A percentile compares a stretch with the other conserved stretches of the same genome.
Conservation (phyloP, 179 eudicot species). For the Beta lomatogona region DNA sequence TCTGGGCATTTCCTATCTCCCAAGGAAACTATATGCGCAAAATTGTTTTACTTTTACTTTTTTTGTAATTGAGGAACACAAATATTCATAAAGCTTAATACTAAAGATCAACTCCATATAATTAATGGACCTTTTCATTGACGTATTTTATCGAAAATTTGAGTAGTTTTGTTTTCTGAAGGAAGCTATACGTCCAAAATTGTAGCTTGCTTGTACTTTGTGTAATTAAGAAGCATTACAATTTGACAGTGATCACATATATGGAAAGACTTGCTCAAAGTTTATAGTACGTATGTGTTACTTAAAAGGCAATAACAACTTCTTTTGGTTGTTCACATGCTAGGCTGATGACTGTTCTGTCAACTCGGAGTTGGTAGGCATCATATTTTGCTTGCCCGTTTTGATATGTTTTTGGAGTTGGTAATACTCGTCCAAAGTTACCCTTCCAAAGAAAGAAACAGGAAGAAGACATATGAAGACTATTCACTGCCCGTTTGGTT, state of each 20-base stretch:
- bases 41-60: neutral
- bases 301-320: neutral
- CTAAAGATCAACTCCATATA: neutral
- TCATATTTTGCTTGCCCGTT: neutral
- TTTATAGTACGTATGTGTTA: neutral
- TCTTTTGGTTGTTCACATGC: neutral
- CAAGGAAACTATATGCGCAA: neutral
- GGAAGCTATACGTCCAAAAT: neutral
- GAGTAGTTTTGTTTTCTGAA: neutral
- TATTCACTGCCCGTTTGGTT: too few species aligned
- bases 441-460: neutral
- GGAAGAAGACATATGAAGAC: neutral
- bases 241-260: neutral
- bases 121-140: neutral
- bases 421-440: neutral
- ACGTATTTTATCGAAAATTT: neutral
- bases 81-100: too few species aligned
- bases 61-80: neutral
- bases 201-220: neutral
- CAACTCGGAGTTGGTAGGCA: constrained; percentile 1
- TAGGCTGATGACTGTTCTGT: constrained; percentile 1
- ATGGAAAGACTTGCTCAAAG: constrained; percentile 2
- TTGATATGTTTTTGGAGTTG: neutral
- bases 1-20: neutral
- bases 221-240: neutral